Base-by-base conservation (phyloP, 1,284 basidiomycete species). In the Hymenochaete sp. region DNA sequence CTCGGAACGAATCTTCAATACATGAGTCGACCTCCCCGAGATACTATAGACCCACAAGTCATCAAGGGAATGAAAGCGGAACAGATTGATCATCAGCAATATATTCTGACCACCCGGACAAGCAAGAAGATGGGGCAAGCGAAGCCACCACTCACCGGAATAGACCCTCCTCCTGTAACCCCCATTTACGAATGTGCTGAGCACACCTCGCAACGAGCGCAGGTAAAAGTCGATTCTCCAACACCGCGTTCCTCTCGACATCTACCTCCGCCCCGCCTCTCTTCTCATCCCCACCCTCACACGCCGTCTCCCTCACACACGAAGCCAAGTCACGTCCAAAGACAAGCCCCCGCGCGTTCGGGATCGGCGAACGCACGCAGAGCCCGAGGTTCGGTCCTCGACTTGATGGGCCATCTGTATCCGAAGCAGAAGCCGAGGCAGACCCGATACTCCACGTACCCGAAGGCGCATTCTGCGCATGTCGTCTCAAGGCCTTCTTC, bases 151-250 rank as follows among this genome's bases (percentile, higher is more conserved):
- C 77, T 51, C 55, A 85, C 83, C 84, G 75, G 59, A 89, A 89
- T 38, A 89, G 63, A 2, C 88, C 88, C 60, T 91, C 87, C 61
- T 92, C 88, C 57, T 84, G 75, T 11, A 86, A 61, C 38, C 87
- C 88, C 82, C 85, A 88, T 21, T 72, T 66, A 55, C 84, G 62
- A 48, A 92, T 61, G 65, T 92, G 88, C 57, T 90, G 81, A 4
- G 83, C 75, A 61, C 85, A 90, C 44, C 88, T 67, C 38, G 81
- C 75, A 18, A 86, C 79, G 33, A 91, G 64, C 0, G 82, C 84
- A 37, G 87, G 83, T 38, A 91, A 55, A 54, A 65, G 59, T 38
- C 82, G 71, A 38, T 66, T 62, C 56, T 81, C 78, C 52, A 85
- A 52, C 21, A 49, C 45, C 33, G 44, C 40, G 37, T 44, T 19